These are phyloP conservation scores for Neurospora sp. DNA, from an alignment of 495 filamentous ascomycete species.

Conservation along the genomic window DNA sequence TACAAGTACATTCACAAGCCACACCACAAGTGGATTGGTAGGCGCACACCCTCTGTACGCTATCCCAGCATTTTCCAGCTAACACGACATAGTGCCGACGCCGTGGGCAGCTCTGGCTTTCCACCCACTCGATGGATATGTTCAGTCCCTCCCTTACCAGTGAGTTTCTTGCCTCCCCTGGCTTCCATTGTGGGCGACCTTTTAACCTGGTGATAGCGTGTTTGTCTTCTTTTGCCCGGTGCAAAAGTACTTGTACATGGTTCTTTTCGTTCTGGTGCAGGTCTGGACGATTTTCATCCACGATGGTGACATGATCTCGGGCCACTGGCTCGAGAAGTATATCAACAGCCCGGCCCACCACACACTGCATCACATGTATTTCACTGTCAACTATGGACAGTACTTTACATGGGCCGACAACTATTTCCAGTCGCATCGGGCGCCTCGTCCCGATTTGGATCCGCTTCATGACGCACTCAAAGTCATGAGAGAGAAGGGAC, in stretches of 20 bases:
- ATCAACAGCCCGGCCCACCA: slow-evolving; percentile 17
- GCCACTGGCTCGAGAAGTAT: slow-evolving; percentile 16
- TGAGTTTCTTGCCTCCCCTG: neutral
- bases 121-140: slow-evolving; percentile 14
- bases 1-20: slow-evolving; percentile 18
- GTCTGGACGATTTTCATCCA: slow-evolving; percentile 17
- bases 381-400: slow-evolving; percentile 18
- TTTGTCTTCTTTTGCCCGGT: slow-evolving; percentile 16
- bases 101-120: slow-evolving; percentile 15
- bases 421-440: slow-evolving; percentile 12
- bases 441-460: slow-evolving; percentile 10
- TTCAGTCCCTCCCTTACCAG: slow-evolving; percentile 16
- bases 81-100: slow-evolving; percentile 8
- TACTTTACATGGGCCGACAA: slow-evolving; percentile 17
- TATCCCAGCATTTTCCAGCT: neutral
- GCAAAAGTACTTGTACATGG: slow-evolving; percentile 15
- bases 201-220: slow-evolving; percentile 1
- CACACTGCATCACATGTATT: slow-evolving; percentile 17
- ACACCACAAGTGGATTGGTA: slow-evolving; percentile 17
- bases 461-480: slow-evolving; percentile 10
- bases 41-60: neutral
- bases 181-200: neutral
- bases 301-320: slow-evolving; percentile 16
- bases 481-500: slow-evolving; percentile 14
- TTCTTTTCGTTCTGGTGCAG: slow-evolving; percentile 13